Evolutionary conservation across 73 alveolate species (phyloP).

Genomic region (Tetrahymena elliotti): DNA sequence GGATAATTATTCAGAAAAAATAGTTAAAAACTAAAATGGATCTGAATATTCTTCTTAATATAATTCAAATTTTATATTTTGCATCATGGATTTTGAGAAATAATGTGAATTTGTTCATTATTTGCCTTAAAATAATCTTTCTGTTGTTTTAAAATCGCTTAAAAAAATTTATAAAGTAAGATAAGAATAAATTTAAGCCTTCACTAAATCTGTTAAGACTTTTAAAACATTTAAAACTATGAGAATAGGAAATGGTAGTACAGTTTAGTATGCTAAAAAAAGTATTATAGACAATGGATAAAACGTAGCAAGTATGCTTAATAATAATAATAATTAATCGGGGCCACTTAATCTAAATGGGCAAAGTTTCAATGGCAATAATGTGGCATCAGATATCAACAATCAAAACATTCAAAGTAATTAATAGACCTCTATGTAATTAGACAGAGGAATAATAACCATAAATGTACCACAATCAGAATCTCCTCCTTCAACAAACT

Average conservation of each 20-base stretch:
- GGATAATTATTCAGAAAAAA: neutral
- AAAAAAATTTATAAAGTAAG: neutral
- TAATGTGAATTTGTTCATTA: neutral
- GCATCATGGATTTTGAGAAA: neutral
- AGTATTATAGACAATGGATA: neutral
- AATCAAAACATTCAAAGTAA: neutral
- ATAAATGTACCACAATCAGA: neutral
- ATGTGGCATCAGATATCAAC: neutral
- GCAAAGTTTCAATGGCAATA: neutral
- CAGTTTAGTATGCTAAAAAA: neutral
- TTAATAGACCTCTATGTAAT: neutral
- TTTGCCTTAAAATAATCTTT: neutral
- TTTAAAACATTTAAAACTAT: neutral
- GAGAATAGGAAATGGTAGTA: neutral
- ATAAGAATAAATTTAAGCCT: neutral
- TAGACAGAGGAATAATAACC: neutral
- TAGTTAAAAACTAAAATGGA: neutral
- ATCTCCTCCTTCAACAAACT: neutral
- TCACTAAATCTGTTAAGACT: neutral
- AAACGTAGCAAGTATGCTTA: neutral
- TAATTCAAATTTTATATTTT: neutral
- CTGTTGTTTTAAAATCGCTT: neutral
- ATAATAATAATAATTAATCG: neutral
- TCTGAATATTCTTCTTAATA: neutral
- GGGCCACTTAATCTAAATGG: neutral